Base-by-base conservation (phyloP, 192 early-diverging fungal species). In the Coemansia sp. region DNA sequence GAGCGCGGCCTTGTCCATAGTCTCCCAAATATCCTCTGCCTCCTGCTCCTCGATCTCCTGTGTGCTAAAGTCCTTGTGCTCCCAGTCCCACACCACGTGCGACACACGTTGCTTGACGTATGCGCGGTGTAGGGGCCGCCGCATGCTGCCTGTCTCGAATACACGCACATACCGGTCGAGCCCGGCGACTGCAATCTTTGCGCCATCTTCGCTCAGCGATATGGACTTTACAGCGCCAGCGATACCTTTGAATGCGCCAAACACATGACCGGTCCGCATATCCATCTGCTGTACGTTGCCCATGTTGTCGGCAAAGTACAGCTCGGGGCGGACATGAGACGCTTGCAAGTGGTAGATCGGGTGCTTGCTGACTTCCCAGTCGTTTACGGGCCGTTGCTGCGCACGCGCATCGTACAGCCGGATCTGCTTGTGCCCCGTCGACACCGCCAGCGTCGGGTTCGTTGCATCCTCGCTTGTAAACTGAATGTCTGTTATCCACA, bases 401-500 rank as follows among this genome's bases (percentile, higher is more conserved):
- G 73, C 74, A 67, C 82, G 87, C 3, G 83, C 84, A 66, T 97
- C 90, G 72, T 97, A 97, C n/a, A 94, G 69, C 49, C 95, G 85
- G 61, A 94, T 89, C 79, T 91, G 88, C 58, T 84, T 77, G 69
- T 89, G 70, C 49, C 88, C 85, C 0, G 95, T 93, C 9, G 84
- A 85, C 19, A 88, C 83, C 19, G 85, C 88, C 26, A 97, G 53
- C 19, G 59, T 56, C 23, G 72, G 78, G 8, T 13, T 59, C n/a
- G 59, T 26, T 3, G 72, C 64, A 54, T 75, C 54, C 54, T 84
- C 82, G 68, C 60, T 78, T 27, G 90, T 49, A 66, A 91, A 97
- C 70, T 85, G 82, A 27, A 96, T 61, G 66, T 94, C 89, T 1
- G 91, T 93, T 55, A 94, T 87, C 90, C 94, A 95, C 13, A 97